Percentiles rank a stretch among this genome's conserved stretches.
Conservation (phyloP, 116 monocot species). For the Posidonia oceanica region DNA sequence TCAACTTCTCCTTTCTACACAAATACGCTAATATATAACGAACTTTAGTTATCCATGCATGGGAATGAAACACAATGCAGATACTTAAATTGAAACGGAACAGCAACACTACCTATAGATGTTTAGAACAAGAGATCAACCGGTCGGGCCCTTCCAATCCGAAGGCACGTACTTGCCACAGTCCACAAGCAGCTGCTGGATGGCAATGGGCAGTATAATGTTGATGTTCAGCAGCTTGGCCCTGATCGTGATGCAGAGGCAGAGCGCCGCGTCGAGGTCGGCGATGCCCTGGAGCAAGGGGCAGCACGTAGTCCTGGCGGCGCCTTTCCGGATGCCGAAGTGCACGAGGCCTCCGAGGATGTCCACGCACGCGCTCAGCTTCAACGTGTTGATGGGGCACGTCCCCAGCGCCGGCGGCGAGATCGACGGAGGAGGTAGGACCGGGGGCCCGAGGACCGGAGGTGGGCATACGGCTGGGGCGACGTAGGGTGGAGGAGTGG, state of each 20-base stretch:
- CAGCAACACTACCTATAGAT: too few species aligned
- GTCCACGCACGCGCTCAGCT: slow-evolving; percentile 13
- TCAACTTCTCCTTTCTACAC: too few species aligned
- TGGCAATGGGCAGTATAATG: slow-evolving; percentile 42
- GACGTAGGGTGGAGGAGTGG: slow-evolving; percentile 2
- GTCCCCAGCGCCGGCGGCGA: neutral
- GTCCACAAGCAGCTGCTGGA: slow-evolving; percentile 41
- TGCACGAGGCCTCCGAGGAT: slow-evolving; percentile 12
- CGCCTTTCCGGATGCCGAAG: slow-evolving; percentile 29
- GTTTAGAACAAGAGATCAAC: too few species aligned
- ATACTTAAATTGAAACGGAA: too few species aligned
- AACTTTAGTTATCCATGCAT: too few species aligned
- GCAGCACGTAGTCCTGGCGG: slow-evolving; percentile 42
- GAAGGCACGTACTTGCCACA: slow-evolving; percentile 65
- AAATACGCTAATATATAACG: too few species aligned
- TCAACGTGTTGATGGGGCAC: slow-evolving; percentile 10
- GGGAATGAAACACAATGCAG: too few species aligned
- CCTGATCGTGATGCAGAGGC: slow-evolving; percentile 67
- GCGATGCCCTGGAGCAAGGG: slow-evolving; percentile 52
- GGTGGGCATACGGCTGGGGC: neutral
- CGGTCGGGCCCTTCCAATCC: slow-evolving; percentile 27
- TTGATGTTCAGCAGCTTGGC: slow-evolving; percentile 50
- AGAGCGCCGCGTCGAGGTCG: slow-evolving; percentile 54
- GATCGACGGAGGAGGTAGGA: neutral
- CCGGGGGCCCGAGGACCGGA: neutral